Conservation (phyloP, 2,329 filamentous ascomycete genomes). For the Colletotrichum melonis region DNA sequence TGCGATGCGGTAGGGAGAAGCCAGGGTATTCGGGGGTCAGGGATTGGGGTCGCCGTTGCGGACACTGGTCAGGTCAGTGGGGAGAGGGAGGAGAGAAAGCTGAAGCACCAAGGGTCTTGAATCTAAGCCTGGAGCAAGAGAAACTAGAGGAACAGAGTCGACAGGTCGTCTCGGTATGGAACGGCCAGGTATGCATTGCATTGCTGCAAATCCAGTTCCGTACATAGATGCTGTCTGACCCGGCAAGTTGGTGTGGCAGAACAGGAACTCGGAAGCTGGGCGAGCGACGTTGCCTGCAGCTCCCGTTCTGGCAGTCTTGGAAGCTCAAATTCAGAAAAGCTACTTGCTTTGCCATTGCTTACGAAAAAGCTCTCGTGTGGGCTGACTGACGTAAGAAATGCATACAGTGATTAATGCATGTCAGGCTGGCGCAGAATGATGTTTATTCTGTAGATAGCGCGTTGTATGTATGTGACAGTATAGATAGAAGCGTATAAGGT, state of each 20-base stretch:
- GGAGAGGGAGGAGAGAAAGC: not conserved
- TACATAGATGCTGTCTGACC: constrained; percentile 5
- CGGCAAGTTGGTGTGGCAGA: constrained; percentile 12
- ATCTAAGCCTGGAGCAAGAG: constrained; percentile 21
- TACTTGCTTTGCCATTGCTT: constrained; percentile 1
- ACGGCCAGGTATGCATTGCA: not conserved
- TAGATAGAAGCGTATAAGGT: constrained; percentile 15
- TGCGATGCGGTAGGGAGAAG: constrained; percentile 5
- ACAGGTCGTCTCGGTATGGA: not conserved
- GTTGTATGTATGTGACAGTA: constrained; percentile 3
- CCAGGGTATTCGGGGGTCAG: constrained; percentile 17
- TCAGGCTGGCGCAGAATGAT: not conserved
- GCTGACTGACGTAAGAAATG: constrained; percentile 14
- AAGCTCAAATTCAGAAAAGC: not conserved
- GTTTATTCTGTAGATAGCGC: not conserved
- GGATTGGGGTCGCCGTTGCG: constrained; percentile 15
- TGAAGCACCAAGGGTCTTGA: constrained; percentile 33
- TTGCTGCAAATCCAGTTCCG: constrained; percentile 3
- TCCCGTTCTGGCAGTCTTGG: not conserved
- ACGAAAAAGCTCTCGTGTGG: not conserved
- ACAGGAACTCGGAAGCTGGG: not conserved
- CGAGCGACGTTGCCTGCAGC: not conserved
- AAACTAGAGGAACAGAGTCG: not conserved
- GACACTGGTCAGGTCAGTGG: constrained; percentile 10
- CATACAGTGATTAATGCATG: constrained; percentile 1